Conservation (phyloP, 2,329 filamentous ascomycete genomes). For the Sphaerulina vaccinii region DNA sequence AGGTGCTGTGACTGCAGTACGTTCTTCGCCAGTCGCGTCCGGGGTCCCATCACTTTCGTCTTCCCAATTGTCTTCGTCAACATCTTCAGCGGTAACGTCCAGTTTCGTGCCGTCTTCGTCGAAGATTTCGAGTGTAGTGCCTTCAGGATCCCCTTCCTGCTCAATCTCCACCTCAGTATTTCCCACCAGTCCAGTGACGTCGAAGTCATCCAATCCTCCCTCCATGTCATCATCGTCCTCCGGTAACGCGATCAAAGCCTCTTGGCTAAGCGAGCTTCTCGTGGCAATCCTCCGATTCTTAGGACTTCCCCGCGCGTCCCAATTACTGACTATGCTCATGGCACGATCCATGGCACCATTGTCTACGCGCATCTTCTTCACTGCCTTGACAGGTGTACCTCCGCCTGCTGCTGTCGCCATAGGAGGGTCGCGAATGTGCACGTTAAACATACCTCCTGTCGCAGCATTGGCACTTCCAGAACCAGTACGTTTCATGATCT, state of each 20-base stretch:
- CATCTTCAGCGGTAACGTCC: constrained; percentile 17
- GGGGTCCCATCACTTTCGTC: constrained; percentile 22
- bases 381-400: constrained; percentile 41
- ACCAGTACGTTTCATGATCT: constrained; percentile 47
- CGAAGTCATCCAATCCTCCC: constrained; percentile 1
- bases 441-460: constrained; percentile 9
- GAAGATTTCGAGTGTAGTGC: constrained; percentile 29
- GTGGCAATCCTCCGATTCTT: constrained; percentile 33
- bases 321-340: constrained; percentile 26
- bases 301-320: constrained; percentile 34
- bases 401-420: background rate
- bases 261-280: constrained; percentile 21
- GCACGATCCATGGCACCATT: constrained; percentile 7
- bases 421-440: constrained; percentile 11
- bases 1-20: background rate
- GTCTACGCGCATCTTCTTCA: constrained; percentile 47
- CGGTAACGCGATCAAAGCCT: constrained; percentile 28
- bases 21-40: background rate
- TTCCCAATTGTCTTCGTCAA: constrained; percentile 29
- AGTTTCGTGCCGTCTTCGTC: constrained; percentile 28
- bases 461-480: constrained; percentile 4
- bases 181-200: constrained; percentile 5
- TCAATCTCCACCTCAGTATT: background rate
- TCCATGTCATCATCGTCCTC: constrained; percentile 20
- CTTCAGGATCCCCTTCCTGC: constrained; percentile 18